Conservation (phyloP, 2,329 filamentous ascomycete genomes). For the Sclerotinia nivalis region DNA sequence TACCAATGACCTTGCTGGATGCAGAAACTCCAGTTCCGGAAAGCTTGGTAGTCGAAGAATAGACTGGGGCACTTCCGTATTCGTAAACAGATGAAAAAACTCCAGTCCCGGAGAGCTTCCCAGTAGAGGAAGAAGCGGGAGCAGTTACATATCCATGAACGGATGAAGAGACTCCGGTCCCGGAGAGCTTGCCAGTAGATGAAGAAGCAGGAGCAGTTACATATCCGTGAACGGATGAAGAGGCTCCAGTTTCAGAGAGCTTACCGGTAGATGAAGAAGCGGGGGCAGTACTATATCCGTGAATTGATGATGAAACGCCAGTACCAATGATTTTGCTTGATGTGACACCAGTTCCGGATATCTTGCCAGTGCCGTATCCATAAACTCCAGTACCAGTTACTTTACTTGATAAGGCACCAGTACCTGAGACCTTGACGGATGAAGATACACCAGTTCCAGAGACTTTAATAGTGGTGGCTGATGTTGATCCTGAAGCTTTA, state of each 20-base stretch:
- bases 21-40: neutral
- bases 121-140: neutral
- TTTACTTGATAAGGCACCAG: neutral
- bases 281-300: neutral
- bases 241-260: neutral
- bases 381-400: neutral
- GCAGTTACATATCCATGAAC: neutral
- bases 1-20: neutral
- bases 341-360: neutral
- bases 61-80: neutral
- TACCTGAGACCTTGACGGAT: neutral
- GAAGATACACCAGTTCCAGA: neutral
- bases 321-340: neutral
- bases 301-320: neutral
- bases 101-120: neutral
- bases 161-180: neutral
- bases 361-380: neutral
- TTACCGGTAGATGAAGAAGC: neutral
- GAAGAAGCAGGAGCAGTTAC: neutral
- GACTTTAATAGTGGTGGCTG: neutral
- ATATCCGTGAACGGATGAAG: neutral
- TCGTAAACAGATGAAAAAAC: neutral
- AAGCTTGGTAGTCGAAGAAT: neutral
- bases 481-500: neutral
- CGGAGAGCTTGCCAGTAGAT: neutral